These are phyloP conservation scores for Galerina marginata DNA, from an alignment of 768 basidiomycete species.

Conservation along the genomic window DNA sequence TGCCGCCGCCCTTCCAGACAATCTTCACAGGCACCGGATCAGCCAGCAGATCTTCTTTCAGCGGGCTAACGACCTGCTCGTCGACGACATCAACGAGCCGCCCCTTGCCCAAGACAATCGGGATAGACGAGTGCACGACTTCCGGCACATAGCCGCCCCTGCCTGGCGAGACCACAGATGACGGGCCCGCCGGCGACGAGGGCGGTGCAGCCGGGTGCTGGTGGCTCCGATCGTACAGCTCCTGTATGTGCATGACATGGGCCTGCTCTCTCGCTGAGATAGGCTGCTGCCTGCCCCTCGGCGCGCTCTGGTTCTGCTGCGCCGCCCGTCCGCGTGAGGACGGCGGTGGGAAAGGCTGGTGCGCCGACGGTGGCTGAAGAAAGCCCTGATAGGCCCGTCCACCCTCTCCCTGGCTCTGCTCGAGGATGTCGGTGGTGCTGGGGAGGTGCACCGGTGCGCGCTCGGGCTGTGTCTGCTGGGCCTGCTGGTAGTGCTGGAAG, in stretches of 20 bases:
- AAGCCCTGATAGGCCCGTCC: background rate
- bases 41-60: conserved; percentile 24
- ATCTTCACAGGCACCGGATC: conserved; percentile 56
- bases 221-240: conserved; percentile 44
- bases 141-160: conserved; percentile 54
- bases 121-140: conserved; percentile 67
- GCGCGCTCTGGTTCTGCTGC: conserved; percentile 13
- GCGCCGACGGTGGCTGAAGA: conserved; percentile 29
- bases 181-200: conserved; percentile 17
- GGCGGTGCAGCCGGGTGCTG: conserved; percentile 25
- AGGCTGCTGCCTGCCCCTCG: conserved; percentile 21
- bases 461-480: conserved; percentile 30
- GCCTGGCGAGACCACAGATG: conserved; percentile 8
- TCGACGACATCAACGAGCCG: conserved; percentile 34
- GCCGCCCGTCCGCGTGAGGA: conserved; percentile 5
- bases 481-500: conserved; percentile 28
- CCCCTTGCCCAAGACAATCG: conserved; percentile 46
- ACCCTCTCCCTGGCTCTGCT: background rate
- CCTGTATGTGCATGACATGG: conserved; percentile 47
- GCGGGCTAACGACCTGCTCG: conserved; percentile 12
- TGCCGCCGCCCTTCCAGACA: conserved; percentile 69
- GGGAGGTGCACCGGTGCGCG: conserved; percentile 30
- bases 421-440: conserved; percentile 33
- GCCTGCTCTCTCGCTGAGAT: conserved; percentile 33
- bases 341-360: conserved; percentile 29